Evolutionary conservation across 1,284 basidiomycete species (phyloP).

Genomic region (Bjerkandera adusta): DNA sequence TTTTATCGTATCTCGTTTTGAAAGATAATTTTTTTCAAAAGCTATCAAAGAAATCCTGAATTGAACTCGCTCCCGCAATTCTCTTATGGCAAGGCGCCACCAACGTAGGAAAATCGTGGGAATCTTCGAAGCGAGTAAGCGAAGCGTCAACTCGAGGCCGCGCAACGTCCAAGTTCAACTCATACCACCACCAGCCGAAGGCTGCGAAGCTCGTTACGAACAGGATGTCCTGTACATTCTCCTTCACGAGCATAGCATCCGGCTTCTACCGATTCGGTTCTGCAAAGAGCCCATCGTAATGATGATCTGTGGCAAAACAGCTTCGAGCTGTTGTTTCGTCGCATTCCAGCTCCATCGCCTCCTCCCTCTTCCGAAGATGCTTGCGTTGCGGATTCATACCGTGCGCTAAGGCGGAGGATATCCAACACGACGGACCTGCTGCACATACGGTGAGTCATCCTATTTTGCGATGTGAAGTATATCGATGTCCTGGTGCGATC

Average conservation of each 20-base stretch:
- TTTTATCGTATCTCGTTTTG: too few relatives aligned
- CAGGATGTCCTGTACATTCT: not conserved
- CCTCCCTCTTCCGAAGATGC: not conserved
- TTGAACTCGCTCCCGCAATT: too few relatives aligned
- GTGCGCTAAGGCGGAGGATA: too few relatives aligned
- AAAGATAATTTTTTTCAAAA: too few relatives aligned
- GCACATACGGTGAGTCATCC: not conserved
- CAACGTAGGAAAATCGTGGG: too few relatives aligned
- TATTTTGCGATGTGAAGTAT: not conserved
- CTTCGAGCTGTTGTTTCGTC: not conserved
- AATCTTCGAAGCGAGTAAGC: too few relatives aligned
- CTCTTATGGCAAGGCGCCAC: too few relatives aligned
- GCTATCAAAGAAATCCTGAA: too few relatives aligned
- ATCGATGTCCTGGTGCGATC: too few relatives aligned
- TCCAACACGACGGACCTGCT: too few relatives aligned
- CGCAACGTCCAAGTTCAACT: too few relatives aligned
- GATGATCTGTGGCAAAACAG: not conserved
- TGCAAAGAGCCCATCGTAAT: conserved; percentile 2
- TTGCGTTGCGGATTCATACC: not conserved
- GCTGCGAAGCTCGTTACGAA: conserved; percentile 1
- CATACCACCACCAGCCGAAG: conserved; percentile 1
- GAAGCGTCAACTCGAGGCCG: too few relatives aligned
- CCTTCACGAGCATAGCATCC: not conserved
- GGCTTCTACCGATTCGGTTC: not conserved
- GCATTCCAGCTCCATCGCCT: not conserved